Conservation (phyloP, 1,284 basidiomycete genomes). For the Leccinum subrobustum region DNA sequence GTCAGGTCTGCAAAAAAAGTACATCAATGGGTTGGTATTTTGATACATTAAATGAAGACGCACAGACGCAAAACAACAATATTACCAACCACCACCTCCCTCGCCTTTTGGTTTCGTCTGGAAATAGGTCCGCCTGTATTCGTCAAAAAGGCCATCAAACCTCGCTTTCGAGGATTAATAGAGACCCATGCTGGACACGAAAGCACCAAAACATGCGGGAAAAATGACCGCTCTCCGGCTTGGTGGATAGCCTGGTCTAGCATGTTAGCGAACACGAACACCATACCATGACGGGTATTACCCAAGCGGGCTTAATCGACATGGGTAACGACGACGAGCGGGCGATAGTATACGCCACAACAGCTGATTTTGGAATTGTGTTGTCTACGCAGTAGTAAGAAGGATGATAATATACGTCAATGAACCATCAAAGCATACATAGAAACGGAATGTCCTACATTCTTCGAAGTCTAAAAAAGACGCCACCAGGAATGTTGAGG, state of each 20-base stretch:
- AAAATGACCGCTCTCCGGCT: constrained; percentile 41
- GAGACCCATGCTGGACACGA: constrained; percentile 33
- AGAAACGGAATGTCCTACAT: constrained; percentile 42
- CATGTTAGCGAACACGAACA: constrained; percentile 11
- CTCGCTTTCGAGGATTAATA: constrained; percentile 22
- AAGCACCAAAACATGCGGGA: constrained; percentile 42
- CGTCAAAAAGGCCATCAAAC: constrained; percentile 44
- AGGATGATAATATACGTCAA: constrained; percentile 1
- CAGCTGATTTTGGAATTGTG: constrained; percentile 48
- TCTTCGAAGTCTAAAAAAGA: constrained; percentile 59
- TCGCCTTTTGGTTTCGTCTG: constrained; percentile 33
- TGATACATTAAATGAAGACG: constrained; percentile 18
- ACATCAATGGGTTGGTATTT: constrained; percentile 4
- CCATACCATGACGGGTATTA: constrained; percentile 14
- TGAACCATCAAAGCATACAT: background rate
- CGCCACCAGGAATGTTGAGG: constrained; percentile 47
- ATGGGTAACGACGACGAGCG: constrained; percentile 22
- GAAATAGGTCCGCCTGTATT: constrained; percentile 42
- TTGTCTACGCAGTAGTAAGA: constrained; percentile 37
- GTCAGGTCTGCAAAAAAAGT: constrained; percentile 44
- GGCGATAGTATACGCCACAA: constrained; percentile 41
- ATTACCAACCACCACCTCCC: constrained; percentile 48
- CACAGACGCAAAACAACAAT: constrained; percentile 55
- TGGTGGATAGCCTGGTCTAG: constrained; percentile 32
- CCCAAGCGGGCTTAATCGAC: constrained; percentile 33